A percentile compares a stretch with the other conserved stretches of the same genome.
Conservation (phyloP, 2,329 filamentous ascomycete species). For the Mycocentrospora acerina region DNA sequence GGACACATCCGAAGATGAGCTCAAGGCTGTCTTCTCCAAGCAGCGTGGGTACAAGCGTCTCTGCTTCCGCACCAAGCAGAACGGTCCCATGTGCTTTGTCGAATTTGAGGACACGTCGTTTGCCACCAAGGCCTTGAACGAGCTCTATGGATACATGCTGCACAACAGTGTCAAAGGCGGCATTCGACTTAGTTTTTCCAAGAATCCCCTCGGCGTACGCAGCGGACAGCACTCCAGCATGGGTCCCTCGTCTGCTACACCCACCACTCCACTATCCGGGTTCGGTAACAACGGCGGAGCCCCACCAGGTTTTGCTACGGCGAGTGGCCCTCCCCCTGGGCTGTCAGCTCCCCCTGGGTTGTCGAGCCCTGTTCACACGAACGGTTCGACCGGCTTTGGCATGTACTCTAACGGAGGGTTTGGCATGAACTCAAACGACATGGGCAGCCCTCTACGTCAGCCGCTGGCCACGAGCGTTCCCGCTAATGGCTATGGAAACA, state of each 20-base stretch:
- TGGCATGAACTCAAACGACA: slow-evolving; percentile 37
- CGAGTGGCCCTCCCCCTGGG: slow-evolving; percentile 79
- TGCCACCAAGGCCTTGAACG: slow-evolving; percentile 85
- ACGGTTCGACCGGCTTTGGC: slow-evolving; percentile 34
- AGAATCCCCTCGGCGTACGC: slow-evolving; percentile 92
- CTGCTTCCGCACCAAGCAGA: slow-evolving; percentile 91
- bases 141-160: slow-evolving; percentile 82
- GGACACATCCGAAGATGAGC: slow-evolving; percentile 90
- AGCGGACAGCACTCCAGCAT: slow-evolving; percentile 66
- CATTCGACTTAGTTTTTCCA: slow-evolving; percentile 93
- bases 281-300: slow-evolving; percentile 60
- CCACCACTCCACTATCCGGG: slow-evolving; percentile 56
- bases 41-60: slow-evolving; percentile 93
- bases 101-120: slow-evolving; percentile 94
- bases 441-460: slow-evolving; percentile 37
- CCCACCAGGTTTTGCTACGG: slow-evolving; percentile 62
- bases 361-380: slow-evolving; percentile 37
- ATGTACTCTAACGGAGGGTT: slow-evolving; percentile 43
- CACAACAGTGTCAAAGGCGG: slow-evolving; percentile 94
- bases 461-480: slow-evolving; percentile 35
- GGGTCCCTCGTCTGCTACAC: slow-evolving; percentile 53
- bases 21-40: slow-evolving; percentile 90
- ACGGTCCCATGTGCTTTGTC: slow-evolving; percentile 98
- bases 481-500: slow-evolving; percentile 33
- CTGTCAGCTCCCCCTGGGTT: slow-evolving; percentile 75